Evolutionary conservation across 805 yeast genomes (phyloP).

Genomic region (Priceomyces fermenticarens): DNA sequence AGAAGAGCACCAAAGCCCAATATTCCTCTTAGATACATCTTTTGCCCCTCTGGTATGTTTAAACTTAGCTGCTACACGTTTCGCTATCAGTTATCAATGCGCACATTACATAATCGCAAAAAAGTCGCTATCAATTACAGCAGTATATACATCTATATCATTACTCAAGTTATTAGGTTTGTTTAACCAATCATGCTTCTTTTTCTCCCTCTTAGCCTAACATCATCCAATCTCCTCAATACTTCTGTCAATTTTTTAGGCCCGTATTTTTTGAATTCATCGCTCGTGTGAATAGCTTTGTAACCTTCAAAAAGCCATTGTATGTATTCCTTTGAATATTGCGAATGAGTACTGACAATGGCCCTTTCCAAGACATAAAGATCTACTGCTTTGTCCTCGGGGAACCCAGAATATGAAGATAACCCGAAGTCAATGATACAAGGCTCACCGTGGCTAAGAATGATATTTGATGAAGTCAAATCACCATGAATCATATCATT

Average conservation of each 20-base stretch:
- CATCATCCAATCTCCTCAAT: slow-evolving; percentile 69
- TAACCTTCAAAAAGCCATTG: slow-evolving; percentile 76
- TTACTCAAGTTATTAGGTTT: background rate
- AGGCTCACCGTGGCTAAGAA: slow-evolving; percentile 48
- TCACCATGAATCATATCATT: slow-evolving; percentile 91
- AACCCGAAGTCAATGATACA: slow-evolving; percentile 88
- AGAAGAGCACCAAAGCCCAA: too few relatives aligned
- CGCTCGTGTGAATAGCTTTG: slow-evolving; percentile 30
- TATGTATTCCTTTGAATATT: slow-evolving; percentile 59
- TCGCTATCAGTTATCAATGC: too few relatives aligned
- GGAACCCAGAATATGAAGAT: slow-evolving; percentile 67
- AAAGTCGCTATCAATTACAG: too few relatives aligned
- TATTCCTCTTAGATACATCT: too few relatives aligned
- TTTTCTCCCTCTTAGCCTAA: slow-evolving; percentile 89
- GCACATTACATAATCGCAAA: too few relatives aligned
- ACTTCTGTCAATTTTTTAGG: slow-evolving; percentile 50
- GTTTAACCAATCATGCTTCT: slow-evolving; percentile 84
- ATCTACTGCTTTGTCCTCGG: slow-evolving; percentile 97
- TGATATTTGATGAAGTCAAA: slow-evolving; percentile 83
- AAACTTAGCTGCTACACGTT: too few relatives aligned
- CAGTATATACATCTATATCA: too few relatives aligned
- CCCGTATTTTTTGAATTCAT: slow-evolving; percentile 29
- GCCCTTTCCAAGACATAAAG: slow-evolving; percentile 93
- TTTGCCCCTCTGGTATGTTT: too few relatives aligned
- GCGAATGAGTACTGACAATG: slow-evolving; percentile 84